phyloP scores from a whole-genome alignment of 73 alveolate species.

The Stentor coeruleus region DNA sequence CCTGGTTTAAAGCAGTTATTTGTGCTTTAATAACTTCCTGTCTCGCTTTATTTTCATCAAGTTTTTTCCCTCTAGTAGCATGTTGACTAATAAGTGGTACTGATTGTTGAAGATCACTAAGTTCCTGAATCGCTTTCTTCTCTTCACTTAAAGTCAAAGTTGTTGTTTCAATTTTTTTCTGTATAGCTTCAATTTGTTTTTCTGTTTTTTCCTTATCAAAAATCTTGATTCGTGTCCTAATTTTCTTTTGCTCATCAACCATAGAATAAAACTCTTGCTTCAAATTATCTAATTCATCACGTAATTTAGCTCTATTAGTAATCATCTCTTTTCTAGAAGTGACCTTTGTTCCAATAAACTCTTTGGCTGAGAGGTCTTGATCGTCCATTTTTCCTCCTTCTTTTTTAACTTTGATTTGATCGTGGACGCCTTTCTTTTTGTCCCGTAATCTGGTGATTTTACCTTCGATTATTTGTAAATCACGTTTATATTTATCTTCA shows the following conservation, averaged over 20 bases:
- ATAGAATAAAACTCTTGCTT: not conserved
- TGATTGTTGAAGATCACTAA: not conserved
- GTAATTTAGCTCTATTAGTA: not conserved
- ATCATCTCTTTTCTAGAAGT: not conserved
- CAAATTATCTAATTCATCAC: not conserved
- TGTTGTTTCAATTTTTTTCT: slow-evolving; percentile 17
- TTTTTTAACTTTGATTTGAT: slow-evolving; percentile 2
- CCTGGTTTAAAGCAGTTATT: not conserved
- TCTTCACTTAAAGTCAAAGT: slow-evolving; percentile 22
- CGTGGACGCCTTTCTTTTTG: not conserved
- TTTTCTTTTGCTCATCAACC: slow-evolving; percentile 21
- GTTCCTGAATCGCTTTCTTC: not conserved
- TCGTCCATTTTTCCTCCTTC: slow-evolving; percentile 20
- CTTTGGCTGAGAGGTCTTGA: not conserved
- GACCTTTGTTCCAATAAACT: not conserved
- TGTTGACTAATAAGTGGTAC: slow-evolving; percentile 6
- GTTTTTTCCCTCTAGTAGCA: not conserved
- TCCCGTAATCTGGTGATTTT: not conserved
- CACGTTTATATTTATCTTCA: not conserved
- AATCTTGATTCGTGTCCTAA: not conserved
- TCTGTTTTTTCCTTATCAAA: not conserved
- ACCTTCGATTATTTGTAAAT: not conserved
- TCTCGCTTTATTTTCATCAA: not conserved
- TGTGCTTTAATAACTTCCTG: not conserved
- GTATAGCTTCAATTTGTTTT: not conserved